Base-by-base conservation (phyloP, 306 rosid genomes). In the Prinsepia uniflora region DNA sequence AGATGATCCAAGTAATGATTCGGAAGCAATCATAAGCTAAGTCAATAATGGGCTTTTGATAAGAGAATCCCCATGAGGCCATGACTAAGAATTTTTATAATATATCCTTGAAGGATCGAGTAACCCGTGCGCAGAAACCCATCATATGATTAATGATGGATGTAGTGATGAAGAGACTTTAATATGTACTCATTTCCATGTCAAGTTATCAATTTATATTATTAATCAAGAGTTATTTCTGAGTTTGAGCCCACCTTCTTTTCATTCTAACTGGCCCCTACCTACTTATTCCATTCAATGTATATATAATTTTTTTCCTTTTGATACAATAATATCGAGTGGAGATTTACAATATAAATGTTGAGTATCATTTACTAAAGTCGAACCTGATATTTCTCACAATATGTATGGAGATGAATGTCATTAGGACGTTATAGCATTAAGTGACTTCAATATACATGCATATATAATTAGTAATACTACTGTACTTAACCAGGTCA, bases 41-140 rank as follows among this genome's bases (percentile, higher is more conserved):
- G 63, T 68, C 63, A 68, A 67, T 50, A 40, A 54, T 69, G 53
- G 30, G 22, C 15, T 42, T 73, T 66, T 20, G 44, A 66, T 44
- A 54, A 44, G 63, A 63, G 65, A 70, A 70, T 62, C 65, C 66
- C 47, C 43, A 43, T 55, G 34, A 22, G 30, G 30, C 30, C 68
- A 63, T 54, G 42, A 67, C 61, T 68, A 34, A 65, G 61, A 53
- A 30, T 30, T 30, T 30, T 3, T 30, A 75, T 72, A 46, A 43
- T 49, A 66, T 46, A 71, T 53, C 46, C 43, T 48, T 24, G 4
- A 60, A 69, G 50, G 50, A 47, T 70, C 73, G 60, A 57, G 39
- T 60, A 70, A 39, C 44, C 89, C 84, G 81, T 72, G 80, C 70
- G 73, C 40, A 52, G 67, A 66, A 64, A 18, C 72, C 70, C 46